Conservation (phyloP, 176 grass and related monocot species). For the Pharus latifolius region DNA sequence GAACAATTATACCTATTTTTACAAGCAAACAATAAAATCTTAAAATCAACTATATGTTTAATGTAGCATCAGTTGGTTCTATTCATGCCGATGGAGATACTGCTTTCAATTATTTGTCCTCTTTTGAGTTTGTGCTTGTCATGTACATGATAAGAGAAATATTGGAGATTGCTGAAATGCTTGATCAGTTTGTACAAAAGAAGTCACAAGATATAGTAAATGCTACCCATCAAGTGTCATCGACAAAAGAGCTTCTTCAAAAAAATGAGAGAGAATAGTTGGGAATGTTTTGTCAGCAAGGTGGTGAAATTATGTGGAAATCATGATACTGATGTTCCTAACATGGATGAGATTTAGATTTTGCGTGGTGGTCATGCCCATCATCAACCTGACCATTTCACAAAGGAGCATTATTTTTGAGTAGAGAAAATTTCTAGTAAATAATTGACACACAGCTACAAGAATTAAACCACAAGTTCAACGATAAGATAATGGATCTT, state of each 20-base stretch:
- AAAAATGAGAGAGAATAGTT: neutral
- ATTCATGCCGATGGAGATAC: neutral
- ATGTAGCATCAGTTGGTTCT: neutral
- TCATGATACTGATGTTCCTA: neutral
- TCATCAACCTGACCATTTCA: neutral
- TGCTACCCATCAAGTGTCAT: neutral
- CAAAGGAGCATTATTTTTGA: neutral
- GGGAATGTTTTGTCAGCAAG: neutral
- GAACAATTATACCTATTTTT: no score
- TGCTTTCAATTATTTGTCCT: neutral
- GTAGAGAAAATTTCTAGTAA: neutral
- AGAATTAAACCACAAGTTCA: neutral
- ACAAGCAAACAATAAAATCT: no score
- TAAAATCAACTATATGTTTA: no score
- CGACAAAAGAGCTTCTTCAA: neutral
- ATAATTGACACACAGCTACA: neutral
- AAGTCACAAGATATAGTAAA: no score
- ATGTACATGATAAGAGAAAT: no score
- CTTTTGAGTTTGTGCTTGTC: conserved; percentile 18
- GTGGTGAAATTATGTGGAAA: neutral
- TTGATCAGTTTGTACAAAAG: no score
- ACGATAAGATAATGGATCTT: neutral
- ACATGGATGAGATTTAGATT: neutral
- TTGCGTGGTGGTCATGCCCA: neutral
- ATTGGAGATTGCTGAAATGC: no score